Evolutionary conservation across 495 filamentous ascomycete genomes (phyloP), one percentile per base, ranked within the genome.

Genomic region (Hapsidospora chrysogenum): DNA sequence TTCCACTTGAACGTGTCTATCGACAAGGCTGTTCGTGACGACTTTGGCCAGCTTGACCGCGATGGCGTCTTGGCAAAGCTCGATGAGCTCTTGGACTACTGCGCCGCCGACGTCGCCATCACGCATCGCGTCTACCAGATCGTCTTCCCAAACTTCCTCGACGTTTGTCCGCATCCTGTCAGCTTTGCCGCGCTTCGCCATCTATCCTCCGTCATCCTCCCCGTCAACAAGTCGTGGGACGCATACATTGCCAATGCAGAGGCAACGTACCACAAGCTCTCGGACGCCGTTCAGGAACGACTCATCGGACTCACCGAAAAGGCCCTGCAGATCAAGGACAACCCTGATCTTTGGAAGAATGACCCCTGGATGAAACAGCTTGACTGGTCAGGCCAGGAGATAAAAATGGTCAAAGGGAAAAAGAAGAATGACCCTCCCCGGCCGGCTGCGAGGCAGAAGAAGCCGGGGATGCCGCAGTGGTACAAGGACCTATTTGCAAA

Each of bases 151-250:
- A 73, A 76, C 31, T 99, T 92, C 49, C 62, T 95, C 9, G 60
- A 80, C 21, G 76, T 79, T 21, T 96, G 89, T 45, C 87, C 92
- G 3, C 92, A 99, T 57, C 92, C 89, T 2, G 89, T 96, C 41
- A 96, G 85, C 53, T 99, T 99, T 49, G 86, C 82, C 4, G 87
- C 89, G 9, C 66, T 96, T 19, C 71, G 92, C 28, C 85, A 95
- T 54, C 67, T 99, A 5, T 85, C 87, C 4, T 78, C 85, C 4
- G 83, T 93, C 31, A 92, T 94, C 37, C 62, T 99, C 19, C 89
- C 89, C 0, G 83, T 95, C 40, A 70, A 95, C 46, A 65, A 77
- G 42, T 74, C 77, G 0, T 99, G 92, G 92, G 64, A 85, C 36
- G 60, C 67, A 9, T 99, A 99, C 52, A 57, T 94, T 21, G 58